These are phyloP conservation scores for Lumnitzera racemosa DNA, from an alignment of 345 rosid species.

Conservation along the genomic window DNA sequence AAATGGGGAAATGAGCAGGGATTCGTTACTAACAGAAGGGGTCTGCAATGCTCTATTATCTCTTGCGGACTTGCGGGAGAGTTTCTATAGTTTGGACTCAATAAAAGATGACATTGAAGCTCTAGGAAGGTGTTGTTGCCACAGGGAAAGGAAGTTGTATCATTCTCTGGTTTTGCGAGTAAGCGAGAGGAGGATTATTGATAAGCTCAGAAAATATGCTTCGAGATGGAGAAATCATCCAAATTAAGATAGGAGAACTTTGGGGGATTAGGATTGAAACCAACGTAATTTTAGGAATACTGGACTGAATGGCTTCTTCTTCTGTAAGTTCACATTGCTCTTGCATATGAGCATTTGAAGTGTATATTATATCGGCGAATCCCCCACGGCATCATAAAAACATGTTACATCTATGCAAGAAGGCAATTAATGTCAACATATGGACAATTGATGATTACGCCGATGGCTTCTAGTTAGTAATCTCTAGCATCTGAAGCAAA, in stretches of 20 bases:
- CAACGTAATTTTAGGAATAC: no score
- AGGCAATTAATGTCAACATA: no score
- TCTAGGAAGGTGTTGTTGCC: constrained; percentile 22
- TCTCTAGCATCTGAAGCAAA: no score
- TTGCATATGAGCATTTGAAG: no score
- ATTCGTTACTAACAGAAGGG: constrained; percentile 45
- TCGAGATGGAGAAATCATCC: constrained; percentile 1
- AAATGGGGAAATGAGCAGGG: constrained; percentile 25
- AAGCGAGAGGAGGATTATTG: constrained; percentile 70
- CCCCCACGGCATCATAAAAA: no score
- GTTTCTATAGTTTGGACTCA: constrained; percentile 37
- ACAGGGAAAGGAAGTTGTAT: constrained; percentile 45
- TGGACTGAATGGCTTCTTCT: no score
- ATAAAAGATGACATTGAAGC: constrained; percentile 42
- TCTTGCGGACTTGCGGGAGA: constrained; percentile 61
- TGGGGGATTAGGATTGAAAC: no score
- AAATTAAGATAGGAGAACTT: not conserved
- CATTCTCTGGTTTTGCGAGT: constrained; percentile 53
- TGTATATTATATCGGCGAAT: no score
- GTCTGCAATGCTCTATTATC: constrained; percentile 55
- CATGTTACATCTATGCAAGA: no score
- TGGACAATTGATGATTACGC: no score
- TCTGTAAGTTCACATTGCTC: no score
- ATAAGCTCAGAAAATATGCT: constrained; percentile 48
- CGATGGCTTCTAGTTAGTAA: no score